Evolutionary conservation across 208 protist species (phyloP).

Genomic region (Acanthamoeba triangularis): DNA sequence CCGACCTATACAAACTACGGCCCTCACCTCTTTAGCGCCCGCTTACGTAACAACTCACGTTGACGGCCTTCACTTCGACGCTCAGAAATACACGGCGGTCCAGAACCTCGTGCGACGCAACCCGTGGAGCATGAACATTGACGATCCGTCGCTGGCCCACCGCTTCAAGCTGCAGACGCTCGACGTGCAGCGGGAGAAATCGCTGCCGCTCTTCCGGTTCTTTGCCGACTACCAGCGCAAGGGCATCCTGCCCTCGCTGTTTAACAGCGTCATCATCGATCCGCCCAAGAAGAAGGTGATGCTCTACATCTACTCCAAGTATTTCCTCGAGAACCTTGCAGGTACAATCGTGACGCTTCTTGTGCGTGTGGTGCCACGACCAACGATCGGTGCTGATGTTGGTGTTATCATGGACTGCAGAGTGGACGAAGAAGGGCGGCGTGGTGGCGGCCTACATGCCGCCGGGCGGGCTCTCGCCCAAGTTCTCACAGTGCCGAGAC

Average conservation of each 20-base stretch:
- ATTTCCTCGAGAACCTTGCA: constrained; percentile 5
- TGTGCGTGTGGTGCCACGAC: no score
- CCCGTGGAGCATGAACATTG: constrained; percentile 10
- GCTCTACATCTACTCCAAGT: constrained; percentile 43
- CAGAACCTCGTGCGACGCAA: constrained; percentile 14
- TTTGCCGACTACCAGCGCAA: not conserved
- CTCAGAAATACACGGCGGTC: constrained; percentile 47
- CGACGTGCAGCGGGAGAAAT: not conserved
- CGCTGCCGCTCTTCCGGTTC: not conserved
- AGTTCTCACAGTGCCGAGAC: not conserved
- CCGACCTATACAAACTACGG: no score
- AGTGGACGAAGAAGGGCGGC: not conserved
- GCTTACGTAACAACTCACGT: not conserved
- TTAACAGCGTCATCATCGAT: constrained; percentile 51
- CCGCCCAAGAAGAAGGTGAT: constrained; percentile 47
- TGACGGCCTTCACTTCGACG: not conserved
- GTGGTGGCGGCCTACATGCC: constrained; percentile 34
- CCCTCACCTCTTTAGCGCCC: not conserved
- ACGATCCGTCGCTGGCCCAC: not conserved
- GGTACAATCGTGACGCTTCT: not conserved
- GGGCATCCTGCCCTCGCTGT: not conserved
- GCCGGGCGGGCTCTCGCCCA: constrained; percentile 20
- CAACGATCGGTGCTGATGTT: no score
- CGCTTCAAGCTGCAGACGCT: constrained; percentile 5
- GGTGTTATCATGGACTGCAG: not conserved